A percentile compares a stretch with the other conserved stretches of the same genome.
phyloP scores from a whole-genome alignment of 495 filamentous ascomycete genomes.

The Hypoxylon crocopeplum region DNA sequence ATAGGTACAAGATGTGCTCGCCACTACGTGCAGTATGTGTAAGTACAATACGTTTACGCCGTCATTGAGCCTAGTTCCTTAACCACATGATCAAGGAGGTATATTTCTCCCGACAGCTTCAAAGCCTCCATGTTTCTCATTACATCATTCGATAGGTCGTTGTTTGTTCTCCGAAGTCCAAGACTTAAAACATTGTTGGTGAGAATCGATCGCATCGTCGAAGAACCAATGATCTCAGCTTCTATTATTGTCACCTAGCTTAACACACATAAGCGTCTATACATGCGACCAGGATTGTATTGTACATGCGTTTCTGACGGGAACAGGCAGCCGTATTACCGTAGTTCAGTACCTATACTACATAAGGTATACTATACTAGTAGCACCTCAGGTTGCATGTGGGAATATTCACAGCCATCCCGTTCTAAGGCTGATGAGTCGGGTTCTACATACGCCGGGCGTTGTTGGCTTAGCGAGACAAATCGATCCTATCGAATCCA shows the following conservation, averaged over 20 bases:
- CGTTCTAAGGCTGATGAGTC: conserved; percentile 24
- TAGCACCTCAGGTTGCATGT: conserved; percentile 9
- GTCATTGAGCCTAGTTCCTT: too few species aligned
- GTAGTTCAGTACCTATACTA: conserved; percentile 15
- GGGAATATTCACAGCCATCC: conserved; percentile 24
- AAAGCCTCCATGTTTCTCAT: conserved; percentile 15
- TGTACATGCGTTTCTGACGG: conserved; percentile 9
- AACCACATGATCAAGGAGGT: too few species aligned
- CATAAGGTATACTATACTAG: too few species aligned
- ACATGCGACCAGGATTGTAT: too few species aligned
- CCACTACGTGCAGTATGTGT: too few species aligned
- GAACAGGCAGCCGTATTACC: conserved; percentile 23
- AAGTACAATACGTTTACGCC: too few species aligned
- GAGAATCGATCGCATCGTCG: neutral
- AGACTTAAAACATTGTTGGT: conserved; percentile 7
- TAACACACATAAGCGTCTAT: neutral
- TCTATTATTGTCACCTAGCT: conserved; percentile 27
- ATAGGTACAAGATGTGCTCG: too few species aligned
- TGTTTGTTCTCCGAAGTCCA: conserved; percentile 13
- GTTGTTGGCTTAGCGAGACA: conserved; percentile 26
- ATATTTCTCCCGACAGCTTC: too few species aligned
- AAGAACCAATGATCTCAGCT: conserved; percentile 10
- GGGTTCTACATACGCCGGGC: conserved; percentile 6
- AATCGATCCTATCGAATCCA: conserved; percentile 17
- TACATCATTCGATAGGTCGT: conserved; percentile 13